Evolutionary conservation across 371 early-diverging fungal genomes (phyloP), one percentile per base, ranked within the genome.

Genomic region (Lichtheimia ramosa): DNA sequence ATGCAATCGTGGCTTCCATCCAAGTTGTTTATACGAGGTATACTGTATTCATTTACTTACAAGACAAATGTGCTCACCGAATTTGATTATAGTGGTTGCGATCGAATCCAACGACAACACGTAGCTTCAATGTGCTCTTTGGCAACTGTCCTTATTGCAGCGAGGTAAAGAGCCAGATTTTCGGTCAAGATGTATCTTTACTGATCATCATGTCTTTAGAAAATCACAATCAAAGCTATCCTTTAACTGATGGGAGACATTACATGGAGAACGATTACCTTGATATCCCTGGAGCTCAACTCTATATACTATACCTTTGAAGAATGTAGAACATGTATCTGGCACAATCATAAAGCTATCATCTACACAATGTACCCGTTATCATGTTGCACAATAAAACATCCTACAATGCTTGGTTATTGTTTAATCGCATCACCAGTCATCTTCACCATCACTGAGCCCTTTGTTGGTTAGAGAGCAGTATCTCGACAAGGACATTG

Each of bases 71-170:
- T 41, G 5, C 20, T 53, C 4, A 27, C 15, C 5, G 3, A 7
- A 27, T 21, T 3, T 7, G 21, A 51, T 3, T 16, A 27, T 41
- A 77, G 69, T 78, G 79, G 79, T 41, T 79, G 7, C 64, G 74
- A 34, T 68, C 71, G 0, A 70, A 73, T 27, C 76, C 76, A 34
- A 62, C 27, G 1, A 73, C 76, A 4, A 62, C 64, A 5, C 63
- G 68, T 42, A 75, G 72, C 34, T 75, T 79, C 56, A 71, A 75
- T 51, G 54, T 78, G 3, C 48, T 78, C 27, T 78, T 78, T 62
- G 79, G 79, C 7, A 59, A 65, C 43, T 78, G 79, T 48, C 79
- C 79, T 28, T 78, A 78, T 50, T 78, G 79, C 49, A 69, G 51
- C 39, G 71, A 78, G 67, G 78, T 78, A 69, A 60, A 48, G 25